Evolutionary conservation across 306 rosid genomes (phyloP).

Genomic region (Begonia peltatifolia): DNA sequence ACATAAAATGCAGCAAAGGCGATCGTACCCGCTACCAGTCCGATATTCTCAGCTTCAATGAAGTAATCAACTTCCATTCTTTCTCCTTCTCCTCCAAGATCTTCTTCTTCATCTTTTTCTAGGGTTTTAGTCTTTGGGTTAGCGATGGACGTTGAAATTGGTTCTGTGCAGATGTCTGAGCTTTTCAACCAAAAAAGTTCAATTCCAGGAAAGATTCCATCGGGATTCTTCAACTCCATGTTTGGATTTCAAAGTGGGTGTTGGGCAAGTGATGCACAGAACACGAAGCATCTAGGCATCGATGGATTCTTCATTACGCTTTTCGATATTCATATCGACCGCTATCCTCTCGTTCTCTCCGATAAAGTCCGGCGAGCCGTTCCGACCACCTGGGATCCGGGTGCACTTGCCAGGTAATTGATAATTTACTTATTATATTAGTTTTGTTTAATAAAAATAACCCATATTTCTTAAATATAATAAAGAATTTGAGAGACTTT

Average conservation of each 20-base stretch:
- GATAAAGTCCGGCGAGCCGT: conserved; percentile 36
- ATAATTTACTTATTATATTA: too few relatives aligned
- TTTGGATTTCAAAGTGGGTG: conserved; percentile 53
- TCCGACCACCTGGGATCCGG: conserved; percentile 85
- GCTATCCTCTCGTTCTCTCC: conserved; percentile 56
- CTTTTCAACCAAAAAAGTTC: conserved; percentile 43
- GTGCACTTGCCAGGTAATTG: conserved; percentile 68
- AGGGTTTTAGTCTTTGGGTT: conserved; percentile 2
- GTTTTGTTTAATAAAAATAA: too few relatives aligned
- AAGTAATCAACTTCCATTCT: conserved; percentile 10
- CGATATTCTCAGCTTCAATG: conserved; percentile 53
- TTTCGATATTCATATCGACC: conserved; percentile 47
- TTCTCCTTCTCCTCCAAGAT: too few relatives aligned
- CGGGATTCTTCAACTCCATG: conserved; percentile 53
- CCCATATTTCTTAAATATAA: too few relatives aligned
- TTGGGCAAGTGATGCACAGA: conserved; percentile 61
- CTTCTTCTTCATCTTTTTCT: too few relatives aligned
- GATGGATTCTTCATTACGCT: conserved; percentile 47
- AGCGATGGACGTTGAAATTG: neutral
- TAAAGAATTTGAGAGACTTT: too few relatives aligned
- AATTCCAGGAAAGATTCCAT: conserved; percentile 62
- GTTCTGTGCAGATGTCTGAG: conserved; percentile 61
- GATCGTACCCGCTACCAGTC: conserved; percentile 63
- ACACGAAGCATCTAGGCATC: conserved; percentile 47
- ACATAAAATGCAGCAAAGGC: conserved; percentile 79